A percentile compares a stretch with the other conserved stretches of the same genome.
phyloP scores from a whole-genome alignment of 2,329 filamentous ascomycete species.

The Myotisia sp. region DNA sequence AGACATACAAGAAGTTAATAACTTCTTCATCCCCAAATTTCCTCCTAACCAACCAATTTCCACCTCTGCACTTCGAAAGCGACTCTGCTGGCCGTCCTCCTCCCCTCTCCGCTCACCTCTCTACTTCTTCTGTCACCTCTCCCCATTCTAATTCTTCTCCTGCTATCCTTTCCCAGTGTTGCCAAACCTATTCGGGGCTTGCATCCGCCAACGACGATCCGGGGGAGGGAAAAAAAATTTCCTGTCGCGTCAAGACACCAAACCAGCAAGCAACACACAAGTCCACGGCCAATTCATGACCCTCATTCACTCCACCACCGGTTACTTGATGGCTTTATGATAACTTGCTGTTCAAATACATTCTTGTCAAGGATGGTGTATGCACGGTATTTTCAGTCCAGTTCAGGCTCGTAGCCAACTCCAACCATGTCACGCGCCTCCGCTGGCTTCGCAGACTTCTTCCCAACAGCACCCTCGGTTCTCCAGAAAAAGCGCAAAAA shows the following conservation, averaged over 20 bases:
- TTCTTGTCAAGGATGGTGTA: slow-evolving; percentile 27
- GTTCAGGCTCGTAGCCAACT: slow-evolving; percentile 30
- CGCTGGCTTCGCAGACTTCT: slow-evolving; percentile 76
- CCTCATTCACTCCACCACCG: neutral
- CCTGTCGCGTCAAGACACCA: neutral
- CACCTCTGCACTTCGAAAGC: too few relatives aligned
- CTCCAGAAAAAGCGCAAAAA: slow-evolving; percentile 36
- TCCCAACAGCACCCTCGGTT: slow-evolving; percentile 60
- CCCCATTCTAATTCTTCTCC: neutral
- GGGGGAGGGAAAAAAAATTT: too few relatives aligned
- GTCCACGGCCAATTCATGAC: neutral
- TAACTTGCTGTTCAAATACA: neutral
- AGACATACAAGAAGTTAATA: too few relatives aligned
- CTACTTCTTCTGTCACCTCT: neutral
- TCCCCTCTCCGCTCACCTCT: neutral
- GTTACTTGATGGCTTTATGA: slow-evolving; percentile 4
- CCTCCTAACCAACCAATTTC: too few relatives aligned
- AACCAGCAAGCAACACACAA: neutral
- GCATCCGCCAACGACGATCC: too few relatives aligned
- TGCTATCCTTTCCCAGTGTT: neutral
- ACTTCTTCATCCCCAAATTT: too few relatives aligned
- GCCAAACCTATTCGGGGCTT: too few relatives aligned
- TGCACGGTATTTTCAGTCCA: slow-evolving; percentile 19
- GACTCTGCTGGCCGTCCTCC: neutral
- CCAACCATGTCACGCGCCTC: slow-evolving; percentile 68